phyloP scores from a whole-genome alignment of 1,284 basidiomycete species.

The Ustilago lituana region DNA sequence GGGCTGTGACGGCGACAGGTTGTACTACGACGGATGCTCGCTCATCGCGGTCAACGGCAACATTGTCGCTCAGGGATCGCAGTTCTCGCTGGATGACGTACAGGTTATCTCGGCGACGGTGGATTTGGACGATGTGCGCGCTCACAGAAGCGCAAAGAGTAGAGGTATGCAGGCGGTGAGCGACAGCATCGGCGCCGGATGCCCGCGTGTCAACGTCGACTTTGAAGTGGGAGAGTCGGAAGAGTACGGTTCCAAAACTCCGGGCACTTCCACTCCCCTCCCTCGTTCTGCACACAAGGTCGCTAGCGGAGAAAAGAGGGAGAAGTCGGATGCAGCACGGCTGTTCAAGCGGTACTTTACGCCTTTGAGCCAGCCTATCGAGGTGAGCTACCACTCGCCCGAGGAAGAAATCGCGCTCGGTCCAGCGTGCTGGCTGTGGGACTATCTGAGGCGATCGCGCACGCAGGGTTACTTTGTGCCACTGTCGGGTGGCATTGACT shows the following conservation, averaged over 20 bases:
- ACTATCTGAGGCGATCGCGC: conserved; percentile 91
- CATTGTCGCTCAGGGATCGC: conserved; percentile 91
- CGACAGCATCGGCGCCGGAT: conserved; percentile 68
- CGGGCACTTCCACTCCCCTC: conserved; percentile 29
- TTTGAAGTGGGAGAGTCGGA: conserved; percentile 69
- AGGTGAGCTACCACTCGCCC: conserved; percentile 82
- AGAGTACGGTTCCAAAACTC: conserved; percentile 50
- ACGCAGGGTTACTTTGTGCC: conserved; percentile 97
- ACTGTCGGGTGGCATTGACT: conserved; percentile 96
- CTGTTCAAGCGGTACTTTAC: conserved; percentile 37
- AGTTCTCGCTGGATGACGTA: conserved; percentile 94
- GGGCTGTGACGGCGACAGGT: conserved; percentile 95
- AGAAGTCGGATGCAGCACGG: conserved; percentile 11
- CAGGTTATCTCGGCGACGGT: conserved; percentile 95
- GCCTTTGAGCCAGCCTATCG: conserved; percentile 61
- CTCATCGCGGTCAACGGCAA: conserved; percentile 94
- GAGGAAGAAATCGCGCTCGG: conserved; percentile 99
- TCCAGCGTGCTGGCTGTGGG: conserved; percentile 99
- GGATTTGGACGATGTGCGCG: conserved; percentile 91
- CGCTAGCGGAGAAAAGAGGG: background rate
- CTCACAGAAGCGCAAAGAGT: conserved; percentile 79
- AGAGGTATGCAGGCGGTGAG: conserved; percentile 87
- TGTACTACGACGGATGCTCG: conserved; percentile 97
- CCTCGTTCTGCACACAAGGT: background rate
- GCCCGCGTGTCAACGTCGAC: conserved; percentile 72